phyloP scores from a whole-genome alignment of 495 filamentous ascomycete genomes.

The Podospora didyma region DNA sequence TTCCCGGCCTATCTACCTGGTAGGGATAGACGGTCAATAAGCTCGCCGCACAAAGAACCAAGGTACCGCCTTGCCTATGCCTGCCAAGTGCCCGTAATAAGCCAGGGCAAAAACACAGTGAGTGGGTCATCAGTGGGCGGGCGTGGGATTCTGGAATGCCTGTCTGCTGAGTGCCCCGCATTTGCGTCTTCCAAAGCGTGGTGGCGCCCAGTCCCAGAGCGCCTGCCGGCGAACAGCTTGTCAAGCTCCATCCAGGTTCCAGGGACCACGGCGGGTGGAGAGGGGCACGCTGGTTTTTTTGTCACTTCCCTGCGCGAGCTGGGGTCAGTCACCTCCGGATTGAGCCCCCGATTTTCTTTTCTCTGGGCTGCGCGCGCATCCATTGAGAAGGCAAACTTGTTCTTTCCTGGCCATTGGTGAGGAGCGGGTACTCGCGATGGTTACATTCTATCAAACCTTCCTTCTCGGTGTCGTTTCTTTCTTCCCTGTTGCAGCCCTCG shows the following conservation, averaged over 20 bases:
- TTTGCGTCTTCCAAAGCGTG: no score
- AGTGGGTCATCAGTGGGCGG: no score
- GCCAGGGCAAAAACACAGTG: no score
- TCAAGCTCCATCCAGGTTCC: not conserved
- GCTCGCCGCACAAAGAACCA: no score
- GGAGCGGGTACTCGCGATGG: conserved; percentile 16
- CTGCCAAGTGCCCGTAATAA: no score
- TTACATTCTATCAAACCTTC: conserved; percentile 6
- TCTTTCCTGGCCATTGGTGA: conserved; percentile 17
- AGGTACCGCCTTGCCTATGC: no score
- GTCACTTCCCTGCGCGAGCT: not conserved
- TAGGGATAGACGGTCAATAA: no score
- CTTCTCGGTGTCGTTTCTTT: not conserved
- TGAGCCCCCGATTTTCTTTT: conserved; percentile 9
- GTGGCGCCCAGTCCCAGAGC: no score
- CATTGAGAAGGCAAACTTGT: conserved; percentile 12
- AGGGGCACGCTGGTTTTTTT: not conserved
- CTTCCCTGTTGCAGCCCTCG: not conserved
- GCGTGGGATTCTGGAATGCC: no score
- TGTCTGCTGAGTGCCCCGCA: no score
- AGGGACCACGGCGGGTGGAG: not conserved
- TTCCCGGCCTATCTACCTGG: no score
- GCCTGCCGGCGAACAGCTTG: not conserved
- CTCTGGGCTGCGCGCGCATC: conserved; percentile 3
- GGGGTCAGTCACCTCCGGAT: not conserved